phyloP scores from a whole-genome alignment of 495 filamentous ascomycete species.

The Extremus antarcticus region DNA sequence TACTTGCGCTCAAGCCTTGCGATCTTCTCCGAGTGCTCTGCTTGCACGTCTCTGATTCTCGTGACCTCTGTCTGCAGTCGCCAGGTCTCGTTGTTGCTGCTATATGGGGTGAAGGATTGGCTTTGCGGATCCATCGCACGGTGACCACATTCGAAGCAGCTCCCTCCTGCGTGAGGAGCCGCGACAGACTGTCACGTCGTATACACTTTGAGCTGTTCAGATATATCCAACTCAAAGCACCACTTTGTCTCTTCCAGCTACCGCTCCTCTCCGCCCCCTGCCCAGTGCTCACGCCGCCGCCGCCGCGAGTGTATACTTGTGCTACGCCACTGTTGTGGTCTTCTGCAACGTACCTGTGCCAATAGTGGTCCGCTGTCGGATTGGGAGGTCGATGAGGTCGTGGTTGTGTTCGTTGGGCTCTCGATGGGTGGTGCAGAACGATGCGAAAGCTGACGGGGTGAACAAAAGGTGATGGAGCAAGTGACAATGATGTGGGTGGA shows the following conservation, averaged over 20 bases:
- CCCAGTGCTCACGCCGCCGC: neutral
- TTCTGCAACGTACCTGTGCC: neutral
- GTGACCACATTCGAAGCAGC: conserved; percentile 1
- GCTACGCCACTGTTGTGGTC: neutral
- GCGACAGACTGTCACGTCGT: neutral
- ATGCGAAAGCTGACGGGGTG: no score
- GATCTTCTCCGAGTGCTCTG: conserved; percentile 71
- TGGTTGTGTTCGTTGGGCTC: neutral
- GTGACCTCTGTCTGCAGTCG: conserved; percentile 79
- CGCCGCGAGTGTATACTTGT: neutral
- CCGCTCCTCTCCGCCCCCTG: neutral
- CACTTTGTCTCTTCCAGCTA: neutral
- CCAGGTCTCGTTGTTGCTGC: conserved; percentile 56
- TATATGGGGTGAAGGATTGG: conserved; percentile 48
- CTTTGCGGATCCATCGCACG: conserved; percentile 52
- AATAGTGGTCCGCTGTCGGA: neutral
- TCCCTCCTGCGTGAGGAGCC: neutral
- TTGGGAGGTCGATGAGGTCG: neutral
- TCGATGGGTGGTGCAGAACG: no score
- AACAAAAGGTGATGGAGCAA: no score
- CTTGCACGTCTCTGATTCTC: conserved; percentile 65
- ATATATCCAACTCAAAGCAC: neutral
- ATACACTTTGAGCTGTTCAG: neutral
- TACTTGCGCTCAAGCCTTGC: conserved; percentile 69
- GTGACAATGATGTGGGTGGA: no score